A percentile compares a stretch with the other conserved stretches of the same genome.
These are phyloP conservation scores for Penicillium sp. DNA, from an alignment of 2,329 filamentous ascomycete genomes.

Conservation along the genomic window DNA sequence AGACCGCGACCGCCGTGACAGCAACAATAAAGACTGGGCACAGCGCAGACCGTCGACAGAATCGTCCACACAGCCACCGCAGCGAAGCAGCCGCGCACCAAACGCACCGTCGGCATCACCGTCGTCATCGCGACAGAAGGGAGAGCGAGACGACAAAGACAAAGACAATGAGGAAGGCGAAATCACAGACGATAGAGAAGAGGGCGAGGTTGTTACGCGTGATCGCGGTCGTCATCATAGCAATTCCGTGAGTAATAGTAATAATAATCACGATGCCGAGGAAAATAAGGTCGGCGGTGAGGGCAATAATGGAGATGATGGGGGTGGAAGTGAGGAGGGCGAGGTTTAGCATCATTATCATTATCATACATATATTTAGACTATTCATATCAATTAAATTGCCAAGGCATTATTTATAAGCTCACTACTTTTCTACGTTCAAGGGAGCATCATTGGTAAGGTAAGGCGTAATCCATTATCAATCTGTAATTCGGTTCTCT, in stretches of 20 bases:
- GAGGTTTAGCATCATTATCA: conserved; percentile 24
- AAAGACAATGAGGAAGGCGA: conserved; percentile 14
- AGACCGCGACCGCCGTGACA: conserved; percentile 6
- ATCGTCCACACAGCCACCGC: not conserved
- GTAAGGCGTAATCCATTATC: not conserved
- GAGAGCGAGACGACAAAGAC: conserved; percentile 6
- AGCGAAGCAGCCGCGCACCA: not conserved
- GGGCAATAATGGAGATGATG: conserved; percentile 24
- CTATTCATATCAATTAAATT: not conserved
- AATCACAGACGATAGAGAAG: conserved; percentile 12
- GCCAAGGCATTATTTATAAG: too few relatives aligned
- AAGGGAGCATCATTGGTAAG: too few relatives aligned
- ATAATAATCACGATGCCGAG: not conserved
- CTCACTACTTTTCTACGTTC: too few relatives aligned
- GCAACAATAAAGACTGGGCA: conserved; percentile 13
- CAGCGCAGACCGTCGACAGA: not conserved
- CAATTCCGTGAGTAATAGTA: not conserved
- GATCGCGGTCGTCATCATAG: not conserved
- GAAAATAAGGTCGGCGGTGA: not conserved
- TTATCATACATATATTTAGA: not conserved
- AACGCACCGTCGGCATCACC: not conserved
- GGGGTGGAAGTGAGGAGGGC: conserved; percentile 41
- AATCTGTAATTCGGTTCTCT: not conserved
- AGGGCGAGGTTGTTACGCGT: conserved; percentile 4
- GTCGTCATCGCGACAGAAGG: not conserved